phyloP scores from a whole-genome alignment of 208 protist genomes.

The Crithidia sp. region DNA sequence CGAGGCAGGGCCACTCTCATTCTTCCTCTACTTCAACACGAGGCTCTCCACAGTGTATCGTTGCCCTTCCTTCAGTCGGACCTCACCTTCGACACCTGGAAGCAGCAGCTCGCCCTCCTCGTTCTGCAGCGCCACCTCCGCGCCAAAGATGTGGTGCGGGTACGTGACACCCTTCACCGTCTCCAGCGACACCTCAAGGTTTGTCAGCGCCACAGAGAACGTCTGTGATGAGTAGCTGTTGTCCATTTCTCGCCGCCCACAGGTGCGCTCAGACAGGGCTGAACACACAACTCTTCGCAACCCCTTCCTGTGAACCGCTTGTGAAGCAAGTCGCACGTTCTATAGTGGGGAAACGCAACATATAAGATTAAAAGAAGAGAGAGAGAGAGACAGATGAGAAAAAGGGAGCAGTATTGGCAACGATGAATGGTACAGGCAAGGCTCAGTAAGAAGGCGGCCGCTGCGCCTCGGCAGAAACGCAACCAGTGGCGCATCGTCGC shows the following conservation, averaged over 20 bases:
- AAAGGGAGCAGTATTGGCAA: no score
- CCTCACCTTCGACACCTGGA: slow-evolving; percentile 56
- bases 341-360: no score
- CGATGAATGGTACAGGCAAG: no score
- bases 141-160: slow-evolving; percentile 70
- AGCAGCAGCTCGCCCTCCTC: slow-evolving; percentile 41
- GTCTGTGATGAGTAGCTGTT: background rate
- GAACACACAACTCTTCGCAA: no score
- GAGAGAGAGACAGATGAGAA: no score
- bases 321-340: no score
- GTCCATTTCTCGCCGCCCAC: background rate
- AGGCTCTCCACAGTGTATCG: slow-evolving; percentile 44
- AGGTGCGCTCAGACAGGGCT: background rate
- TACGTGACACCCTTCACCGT: slow-evolving; percentile 61
- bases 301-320: no score
- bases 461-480: no score
- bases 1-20: background rate
- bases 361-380: no score
- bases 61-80: slow-evolving; percentile 34
- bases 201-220: slow-evolving; percentile 24
- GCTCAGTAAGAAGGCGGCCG: no score
- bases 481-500: no score
- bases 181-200: slow-evolving; percentile 49
- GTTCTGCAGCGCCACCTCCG: slow-evolving; percentile 41
- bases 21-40: background rate